A percentile compares a stretch with the other conserved stretches of the same genome.
Conservation (phyloP, 75 land plant genomes). For the Ceratopteris richardii region DNA sequence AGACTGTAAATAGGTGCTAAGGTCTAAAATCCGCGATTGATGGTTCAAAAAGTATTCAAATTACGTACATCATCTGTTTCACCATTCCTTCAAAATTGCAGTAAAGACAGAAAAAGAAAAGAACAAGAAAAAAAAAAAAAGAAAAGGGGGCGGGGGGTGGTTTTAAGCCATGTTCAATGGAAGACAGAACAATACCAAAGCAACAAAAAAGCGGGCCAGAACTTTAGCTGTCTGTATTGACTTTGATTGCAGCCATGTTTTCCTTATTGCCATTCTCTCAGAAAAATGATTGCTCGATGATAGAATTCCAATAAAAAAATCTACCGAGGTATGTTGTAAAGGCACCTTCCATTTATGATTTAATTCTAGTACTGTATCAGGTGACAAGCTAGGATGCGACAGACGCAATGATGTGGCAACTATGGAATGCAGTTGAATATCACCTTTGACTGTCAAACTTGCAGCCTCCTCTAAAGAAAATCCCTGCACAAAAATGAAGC, state of each 20-base stretch:
- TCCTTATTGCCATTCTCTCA: constrained; percentile 68
- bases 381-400: constrained; percentile 40
- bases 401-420: constrained; percentile 47
- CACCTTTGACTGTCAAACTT: constrained; percentile 47
- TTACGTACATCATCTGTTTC: too few species aligned
- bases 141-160: too few species aligned
- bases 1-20: too few species aligned
- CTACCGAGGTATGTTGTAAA: constrained; percentile 22
- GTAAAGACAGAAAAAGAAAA: too few species aligned
- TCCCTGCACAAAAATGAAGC: constrained; percentile 32
- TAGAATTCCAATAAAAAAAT: constrained; percentile 56
- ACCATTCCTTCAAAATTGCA: too few species aligned
- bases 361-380: constrained; percentile 32
- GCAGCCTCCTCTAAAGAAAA: constrained; percentile 68
- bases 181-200: constrained; percentile 29
- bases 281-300: constrained; percentile 62
- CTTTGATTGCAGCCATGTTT: constrained; percentile 64
- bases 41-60: too few species aligned
- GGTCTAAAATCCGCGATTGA: too few species aligned
- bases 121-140: too few species aligned
- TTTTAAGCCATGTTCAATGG: too few species aligned
- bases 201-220: constrained; percentile 68
- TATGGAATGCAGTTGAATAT: constrained; percentile 42
- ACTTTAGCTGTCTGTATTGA: constrained; percentile 37
- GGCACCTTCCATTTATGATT: constrained; percentile 41